Conservation (phyloP, 148 eudicot genomes). For the Chenopodium quinoa region DNA sequence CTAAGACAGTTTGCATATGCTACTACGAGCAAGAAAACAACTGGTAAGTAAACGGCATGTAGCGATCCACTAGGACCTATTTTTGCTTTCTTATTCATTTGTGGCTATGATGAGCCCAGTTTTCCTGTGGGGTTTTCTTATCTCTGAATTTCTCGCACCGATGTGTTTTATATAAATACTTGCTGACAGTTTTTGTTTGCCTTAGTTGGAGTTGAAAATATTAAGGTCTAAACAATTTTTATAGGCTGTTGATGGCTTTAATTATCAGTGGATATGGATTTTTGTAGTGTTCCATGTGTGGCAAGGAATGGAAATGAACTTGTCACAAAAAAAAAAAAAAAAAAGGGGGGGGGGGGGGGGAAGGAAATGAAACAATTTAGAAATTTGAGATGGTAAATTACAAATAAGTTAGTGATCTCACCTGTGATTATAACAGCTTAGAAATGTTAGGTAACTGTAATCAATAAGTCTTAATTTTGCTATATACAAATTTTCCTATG, state of each 20-base stretch:
- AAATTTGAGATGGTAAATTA: no score
- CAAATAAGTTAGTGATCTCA: not conserved
- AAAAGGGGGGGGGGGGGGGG: no score
- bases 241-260: not conserved
- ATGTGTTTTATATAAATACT: not conserved
- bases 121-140: not conserved
- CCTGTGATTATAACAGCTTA: no score
- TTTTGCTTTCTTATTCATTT: not conserved
- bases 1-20: constrained; percentile 97
- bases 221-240: not conserved
- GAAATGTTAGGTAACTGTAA: no score
- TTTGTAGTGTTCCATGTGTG: not conserved
- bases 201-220: constrained; percentile 5
- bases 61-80: not conserved
- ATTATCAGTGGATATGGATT: not conserved
- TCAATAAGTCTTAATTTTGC: no score
- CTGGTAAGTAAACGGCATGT: constrained; percentile 50
- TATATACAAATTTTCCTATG: no score
- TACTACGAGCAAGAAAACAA: constrained; percentile 99
- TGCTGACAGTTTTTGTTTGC: not conserved
- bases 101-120: not conserved
- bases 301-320: no score
- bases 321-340: no score
- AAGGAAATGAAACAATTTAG: not conserved
- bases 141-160: not conserved